A percentile compares a stretch with the other conserved stretches of the same genome.
Evolutionary conservation across 805 yeast genomes (phyloP).

Genomic region (Hanseniaspora guilliermondii): DNA sequence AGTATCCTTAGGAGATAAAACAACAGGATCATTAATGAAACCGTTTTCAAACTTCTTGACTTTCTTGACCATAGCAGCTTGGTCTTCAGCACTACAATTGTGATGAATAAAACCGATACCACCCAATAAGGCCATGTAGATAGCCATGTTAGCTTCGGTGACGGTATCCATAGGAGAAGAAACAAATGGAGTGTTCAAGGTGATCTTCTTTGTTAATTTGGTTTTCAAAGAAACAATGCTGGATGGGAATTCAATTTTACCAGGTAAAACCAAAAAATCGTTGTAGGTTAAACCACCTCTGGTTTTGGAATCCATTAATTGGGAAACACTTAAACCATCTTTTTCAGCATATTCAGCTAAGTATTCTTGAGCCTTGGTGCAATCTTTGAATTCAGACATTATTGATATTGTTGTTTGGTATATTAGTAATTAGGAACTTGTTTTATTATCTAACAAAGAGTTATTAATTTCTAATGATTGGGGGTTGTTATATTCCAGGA

Average conservation of each 20-base stretch:
- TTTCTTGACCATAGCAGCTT: constrained; percentile 94
- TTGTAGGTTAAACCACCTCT: constrained; percentile 97
- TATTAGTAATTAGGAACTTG: background rate
- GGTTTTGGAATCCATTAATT: constrained; percentile 75
- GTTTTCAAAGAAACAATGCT: constrained; percentile 66
- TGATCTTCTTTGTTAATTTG: constrained; percentile 79
- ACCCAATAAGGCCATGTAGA: constrained; percentile 94
- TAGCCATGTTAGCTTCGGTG: constrained; percentile 95
- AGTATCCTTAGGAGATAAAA: constrained; percentile 59
- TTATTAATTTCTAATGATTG: background rate
- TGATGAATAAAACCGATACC: constrained; percentile 98
- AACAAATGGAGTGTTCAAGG: constrained; percentile 85
- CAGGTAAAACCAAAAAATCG: constrained; percentile 90
- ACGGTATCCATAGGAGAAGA: constrained; percentile 99
- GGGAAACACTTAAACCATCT: constrained; percentile 76
- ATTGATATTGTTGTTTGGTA: background rate
- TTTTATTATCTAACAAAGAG: background rate
- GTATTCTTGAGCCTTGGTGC: constrained; percentile 52
- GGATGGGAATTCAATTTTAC: constrained; percentile 82
- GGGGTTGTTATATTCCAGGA: constrained; percentile 7
- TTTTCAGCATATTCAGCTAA: constrained; percentile 52
- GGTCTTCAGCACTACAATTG: constrained; percentile 92
- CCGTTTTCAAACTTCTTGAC: constrained; percentile 97
- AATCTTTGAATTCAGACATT: constrained; percentile 27
- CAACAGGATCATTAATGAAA: constrained; percentile 88